phyloP scores from a whole-genome alignment of 2,329 filamentous ascomycete species.

The Diplocarpon mali region DNA sequence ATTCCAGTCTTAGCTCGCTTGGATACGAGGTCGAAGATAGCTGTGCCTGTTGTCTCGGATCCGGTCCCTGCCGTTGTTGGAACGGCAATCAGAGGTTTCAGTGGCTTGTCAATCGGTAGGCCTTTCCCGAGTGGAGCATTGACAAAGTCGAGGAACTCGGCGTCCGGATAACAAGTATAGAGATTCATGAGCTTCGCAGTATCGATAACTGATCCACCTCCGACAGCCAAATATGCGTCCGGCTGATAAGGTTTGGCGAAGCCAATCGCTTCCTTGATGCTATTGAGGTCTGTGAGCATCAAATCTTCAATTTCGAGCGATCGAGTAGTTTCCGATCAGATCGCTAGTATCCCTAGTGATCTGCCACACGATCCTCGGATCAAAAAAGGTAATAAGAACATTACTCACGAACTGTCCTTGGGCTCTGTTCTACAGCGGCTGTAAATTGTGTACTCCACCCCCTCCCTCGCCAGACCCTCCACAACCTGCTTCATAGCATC shows the following conservation, averaged over 20 bases:
- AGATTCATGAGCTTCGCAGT: constrained; percentile 98
- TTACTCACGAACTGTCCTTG: constrained; percentile 75
- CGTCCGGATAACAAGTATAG: constrained; percentile 81
- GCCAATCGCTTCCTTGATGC: constrained; percentile 78
- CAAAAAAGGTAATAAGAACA: neutral
- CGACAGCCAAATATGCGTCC: constrained; percentile 88
- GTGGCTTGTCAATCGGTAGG: constrained; percentile 55
- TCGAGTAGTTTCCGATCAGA: neutral
- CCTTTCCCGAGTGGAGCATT: constrained; percentile 89
- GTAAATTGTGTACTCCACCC: constrained; percentile 71
- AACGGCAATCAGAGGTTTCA: constrained; percentile 70
- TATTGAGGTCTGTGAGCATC: constrained; percentile 27
- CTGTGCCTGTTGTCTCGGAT: constrained; percentile 92
- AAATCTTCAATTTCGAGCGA: neutral
- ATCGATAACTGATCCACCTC: constrained; percentile 90
- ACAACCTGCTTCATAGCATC: constrained; percentile 84
- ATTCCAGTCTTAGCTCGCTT: constrained; percentile 92
- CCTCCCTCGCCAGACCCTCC: constrained; percentile 67
- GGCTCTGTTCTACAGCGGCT: constrained; percentile 77
- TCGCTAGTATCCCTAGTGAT: too few relatives aligned
- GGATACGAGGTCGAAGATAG: constrained; percentile 89
- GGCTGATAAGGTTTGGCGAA: constrained; percentile 71
- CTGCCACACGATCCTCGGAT: neutral
- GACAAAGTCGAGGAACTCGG: constrained; percentile 94
- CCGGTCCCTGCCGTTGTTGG: constrained; percentile 81